phyloP scores from a whole-genome alignment of 768 basidiomycete species.

The Obba rivulosa region DNA sequence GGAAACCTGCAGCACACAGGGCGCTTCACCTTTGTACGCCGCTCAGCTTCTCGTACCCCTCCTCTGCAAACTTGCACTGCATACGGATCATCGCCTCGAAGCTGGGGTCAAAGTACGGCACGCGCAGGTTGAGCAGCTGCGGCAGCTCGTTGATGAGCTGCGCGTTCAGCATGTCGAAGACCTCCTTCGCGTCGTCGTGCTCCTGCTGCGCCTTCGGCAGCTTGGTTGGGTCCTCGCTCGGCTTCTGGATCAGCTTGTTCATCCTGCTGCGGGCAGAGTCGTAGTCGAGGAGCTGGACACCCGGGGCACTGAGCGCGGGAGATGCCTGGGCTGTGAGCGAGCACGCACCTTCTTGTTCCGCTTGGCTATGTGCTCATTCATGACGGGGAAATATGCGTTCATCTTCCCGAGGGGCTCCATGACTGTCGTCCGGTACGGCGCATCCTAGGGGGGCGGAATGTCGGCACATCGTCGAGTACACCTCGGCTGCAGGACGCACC shows the following conservation, averaged over 20 bases:
- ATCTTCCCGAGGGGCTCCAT: slow-evolving; percentile 96
- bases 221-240: slow-evolving; percentile 88
- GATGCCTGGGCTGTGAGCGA: not conserved
- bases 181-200: slow-evolving; percentile 89
- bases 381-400: slow-evolving; percentile 89
- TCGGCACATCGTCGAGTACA: not conserved
- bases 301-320: not conserved
- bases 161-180: slow-evolving; percentile 89
- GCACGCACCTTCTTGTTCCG: slow-evolving; percentile 86
- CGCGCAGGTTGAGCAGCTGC: slow-evolving; percentile 87
- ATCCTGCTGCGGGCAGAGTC: slow-evolving; percentile 88
- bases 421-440: slow-evolving; percentile 90
- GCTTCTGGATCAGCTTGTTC: slow-evolving; percentile 87
- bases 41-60: slow-evolving; percentile 95
- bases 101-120: slow-evolving; percentile 97
- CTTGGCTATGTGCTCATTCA: slow-evolving; percentile 92
- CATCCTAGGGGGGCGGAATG: slow-evolving; percentile 51
- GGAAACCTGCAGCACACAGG: not conserved
- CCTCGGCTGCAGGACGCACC: slow-evolving; percentile 39
- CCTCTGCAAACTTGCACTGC: slow-evolving; percentile 96
- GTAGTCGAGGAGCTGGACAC: slow-evolving; percentile 86
- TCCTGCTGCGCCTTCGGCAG: slow-evolving; percentile 96
- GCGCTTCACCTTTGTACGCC: slow-evolving; percentile 76
- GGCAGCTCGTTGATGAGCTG: slow-evolving; percentile 91
- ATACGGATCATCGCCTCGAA: slow-evolving; percentile 99